These are phyloP conservation scores for Sistotremastrum niveocremeum DNA, from an alignment of 768 basidiomycete species.

Conservation along the genomic window DNA sequence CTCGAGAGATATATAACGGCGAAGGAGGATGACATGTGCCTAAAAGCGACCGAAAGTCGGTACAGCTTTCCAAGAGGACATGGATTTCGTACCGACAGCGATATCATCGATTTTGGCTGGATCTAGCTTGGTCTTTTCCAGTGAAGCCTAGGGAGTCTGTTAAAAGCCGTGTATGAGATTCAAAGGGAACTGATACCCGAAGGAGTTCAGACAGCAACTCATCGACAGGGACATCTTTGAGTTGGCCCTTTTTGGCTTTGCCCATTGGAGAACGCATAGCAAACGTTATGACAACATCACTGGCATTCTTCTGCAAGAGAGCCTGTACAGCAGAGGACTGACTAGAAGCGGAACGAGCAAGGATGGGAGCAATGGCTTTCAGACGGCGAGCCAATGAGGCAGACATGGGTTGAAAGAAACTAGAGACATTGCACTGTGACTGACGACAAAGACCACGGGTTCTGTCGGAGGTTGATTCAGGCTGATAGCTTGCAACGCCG, in stretches of 20 bases:
- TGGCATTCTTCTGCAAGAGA: constrained; percentile 54
- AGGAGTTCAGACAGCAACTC: constrained; percentile 75
- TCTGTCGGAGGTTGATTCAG: too few species aligned
- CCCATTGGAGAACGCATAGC: constrained; percentile 86
- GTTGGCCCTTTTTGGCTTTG: constrained; percentile 79
- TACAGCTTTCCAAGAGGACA: background rate
- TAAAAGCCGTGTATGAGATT: background rate
- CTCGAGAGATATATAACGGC: constrained; percentile 69
- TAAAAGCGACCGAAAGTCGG: constrained; percentile 14
- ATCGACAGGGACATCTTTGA: constrained; percentile 80
- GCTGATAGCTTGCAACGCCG: too few species aligned
- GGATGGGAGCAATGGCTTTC: background rate
- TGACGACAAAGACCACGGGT: too few species aligned
- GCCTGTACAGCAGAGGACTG: constrained; percentile 29
- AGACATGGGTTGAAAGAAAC: too few species aligned
- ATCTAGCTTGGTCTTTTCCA: constrained; percentile 53
- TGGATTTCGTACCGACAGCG: constrained; percentile 49
- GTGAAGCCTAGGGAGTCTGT: constrained; percentile 36
- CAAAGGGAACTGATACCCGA: constrained; percentile 33
- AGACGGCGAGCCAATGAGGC: background rate
- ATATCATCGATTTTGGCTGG: constrained; percentile 69
- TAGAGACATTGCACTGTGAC: too few species aligned
- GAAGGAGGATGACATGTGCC: constrained; percentile 78
- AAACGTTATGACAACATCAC: constrained; percentile 85
- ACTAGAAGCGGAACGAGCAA: constrained; percentile 22